Evolutionary conservation across 2,329 filamentous ascomycete species (phyloP), one percentile per base, ranked within the genome.

Genomic region (Aschersonia sp.): DNA sequence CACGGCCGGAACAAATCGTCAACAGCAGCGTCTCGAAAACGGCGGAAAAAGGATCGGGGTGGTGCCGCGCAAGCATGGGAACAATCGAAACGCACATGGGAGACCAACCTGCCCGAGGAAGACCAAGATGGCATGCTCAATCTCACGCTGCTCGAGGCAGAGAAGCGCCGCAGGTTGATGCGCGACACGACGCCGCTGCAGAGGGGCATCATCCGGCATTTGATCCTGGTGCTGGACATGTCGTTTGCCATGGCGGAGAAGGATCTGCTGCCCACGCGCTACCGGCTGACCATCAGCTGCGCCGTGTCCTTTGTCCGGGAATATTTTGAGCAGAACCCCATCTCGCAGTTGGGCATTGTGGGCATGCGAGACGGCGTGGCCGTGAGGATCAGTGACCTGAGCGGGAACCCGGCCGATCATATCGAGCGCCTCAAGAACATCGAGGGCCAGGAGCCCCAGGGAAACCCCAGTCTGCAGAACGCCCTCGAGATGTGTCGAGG

Each of bases 321-420:
- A 63, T 98, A 87, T 67, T 98, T 97, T 61, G 92, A 97, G 66
- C 92, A 98, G 66, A 98, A 98, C 58, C 92, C 92, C 9, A 97
- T 98, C 54, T 94, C 88, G 8, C 92, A 98, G 66, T 77, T 98
- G 48, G 89, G 85, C 30, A 83, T 98, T 32, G 72, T 98, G 40
- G 90, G 86, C 45, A 95, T 97, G 85, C 79, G 86, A 51, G 92
- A 97, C 62, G 92, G 92, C 12, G 72, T 97, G 12, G 89, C 89
- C 2, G 72, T 94, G 30, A 74, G 86, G 40, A 77, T 98, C 52
- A 92, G 84, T 59, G 87, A 95, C 59, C 82, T 97, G 71, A 84
- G 84, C 48, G 92, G 92, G 8, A 95, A 95, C 59, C 88, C 90
- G 3, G 82, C 82, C 7, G 87, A 94, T 51, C 92, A 97, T 62